Conservation (phyloP, 441 rosid species). For the Arabidopsis hybrid region DNA sequence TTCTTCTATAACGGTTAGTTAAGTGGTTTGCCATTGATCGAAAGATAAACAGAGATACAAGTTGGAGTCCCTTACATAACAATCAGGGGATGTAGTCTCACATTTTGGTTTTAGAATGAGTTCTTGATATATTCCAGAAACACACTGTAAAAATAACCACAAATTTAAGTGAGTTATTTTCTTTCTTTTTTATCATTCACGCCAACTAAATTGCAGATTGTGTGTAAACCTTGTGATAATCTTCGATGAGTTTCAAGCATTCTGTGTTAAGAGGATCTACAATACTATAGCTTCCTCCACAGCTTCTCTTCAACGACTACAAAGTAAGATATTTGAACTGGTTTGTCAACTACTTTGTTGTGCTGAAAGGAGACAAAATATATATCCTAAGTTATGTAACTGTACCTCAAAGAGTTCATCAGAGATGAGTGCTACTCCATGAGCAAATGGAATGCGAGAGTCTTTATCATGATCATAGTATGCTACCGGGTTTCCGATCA, state of each 20-base stretch:
- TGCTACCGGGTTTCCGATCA: conserved; percentile 36
- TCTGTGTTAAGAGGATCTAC: conserved; percentile 17
- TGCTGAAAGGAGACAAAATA: conserved; percentile 5
- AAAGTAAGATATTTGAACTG: conserved; percentile 5
- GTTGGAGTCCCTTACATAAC: conserved; percentile 6
- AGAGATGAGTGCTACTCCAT: conserved; percentile 47
- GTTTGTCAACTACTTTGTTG: neutral
- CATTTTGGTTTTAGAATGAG: conserved; percentile 13
- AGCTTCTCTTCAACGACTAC: conserved; percentile 32
- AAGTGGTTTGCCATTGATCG: neutral
- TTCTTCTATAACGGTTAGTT: conserved; percentile 1
- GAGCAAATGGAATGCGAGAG: conserved; percentile 45
- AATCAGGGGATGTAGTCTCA: conserved; percentile 33
- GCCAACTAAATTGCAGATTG: neutral
- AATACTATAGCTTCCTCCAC: conserved; percentile 17
- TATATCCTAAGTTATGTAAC: neutral
- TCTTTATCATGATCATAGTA: neutral
- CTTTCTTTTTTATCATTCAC: neutral
- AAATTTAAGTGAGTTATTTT: neutral
- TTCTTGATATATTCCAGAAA: conserved; percentile 18
- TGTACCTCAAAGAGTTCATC: conserved; percentile 39
- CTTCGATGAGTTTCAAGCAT: conserved; percentile 21
- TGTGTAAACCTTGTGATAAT: neutral
- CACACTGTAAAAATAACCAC: neutral
- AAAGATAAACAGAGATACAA: conserved; percentile 8